A percentile compares a stretch with the other conserved stretches of the same genome.
Conservation (phyloP, 2,329 filamentous ascomycete species). For the Pseudohalonectria lignicola region DNA sequence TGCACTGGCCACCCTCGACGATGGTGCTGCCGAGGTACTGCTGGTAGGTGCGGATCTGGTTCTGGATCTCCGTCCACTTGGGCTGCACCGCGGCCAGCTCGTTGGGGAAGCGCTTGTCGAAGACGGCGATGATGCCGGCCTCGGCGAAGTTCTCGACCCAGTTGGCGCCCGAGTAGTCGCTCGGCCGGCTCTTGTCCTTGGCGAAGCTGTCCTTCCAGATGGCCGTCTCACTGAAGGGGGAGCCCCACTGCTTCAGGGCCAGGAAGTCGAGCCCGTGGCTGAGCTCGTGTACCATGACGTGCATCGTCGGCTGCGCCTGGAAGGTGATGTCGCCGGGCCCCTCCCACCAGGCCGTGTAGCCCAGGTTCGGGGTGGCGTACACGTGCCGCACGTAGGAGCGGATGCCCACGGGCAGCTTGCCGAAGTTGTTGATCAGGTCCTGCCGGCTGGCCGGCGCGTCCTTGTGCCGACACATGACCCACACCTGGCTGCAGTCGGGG, state of each 20-base stretch:
- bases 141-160: slow-evolving; percentile 16
- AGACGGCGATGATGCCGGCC: slow-evolving; percentile 12
- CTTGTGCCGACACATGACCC: slow-evolving; percentile 19
- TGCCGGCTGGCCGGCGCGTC: slow-evolving; percentile 10
- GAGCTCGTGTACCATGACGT: slow-evolving; percentile 7
- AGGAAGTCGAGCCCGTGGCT: slow-evolving; percentile 10
- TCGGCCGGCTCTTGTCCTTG: slow-evolving; percentile 8
- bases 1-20: slow-evolving; percentile 9
- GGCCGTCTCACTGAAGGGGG: slow-evolving; percentile 7
- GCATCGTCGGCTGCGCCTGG: slow-evolving; percentile 5
- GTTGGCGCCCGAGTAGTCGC: slow-evolving; percentile 10
- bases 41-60: slow-evolving; percentile 12
- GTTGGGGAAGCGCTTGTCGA: slow-evolving; percentile 14
- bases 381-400: slow-evolving; percentile 14
- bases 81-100: slow-evolving; percentile 12
- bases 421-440: slow-evolving; percentile 16
- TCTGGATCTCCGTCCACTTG: slow-evolving; percentile 12
- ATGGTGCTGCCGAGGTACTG: slow-evolving; percentile 8
- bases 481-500: slow-evolving; percentile 15
- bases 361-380: background rate
- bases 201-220: slow-evolving; percentile 12
- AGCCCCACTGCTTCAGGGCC: slow-evolving; percentile 5
- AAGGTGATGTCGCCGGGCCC: slow-evolving; percentile 7
- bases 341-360: slow-evolving; percentile 2
- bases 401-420: slow-evolving; percentile 17